phyloP scores from a whole-genome alignment of 805 yeast species.

The Cyberlindnera misumaiensis region DNA sequence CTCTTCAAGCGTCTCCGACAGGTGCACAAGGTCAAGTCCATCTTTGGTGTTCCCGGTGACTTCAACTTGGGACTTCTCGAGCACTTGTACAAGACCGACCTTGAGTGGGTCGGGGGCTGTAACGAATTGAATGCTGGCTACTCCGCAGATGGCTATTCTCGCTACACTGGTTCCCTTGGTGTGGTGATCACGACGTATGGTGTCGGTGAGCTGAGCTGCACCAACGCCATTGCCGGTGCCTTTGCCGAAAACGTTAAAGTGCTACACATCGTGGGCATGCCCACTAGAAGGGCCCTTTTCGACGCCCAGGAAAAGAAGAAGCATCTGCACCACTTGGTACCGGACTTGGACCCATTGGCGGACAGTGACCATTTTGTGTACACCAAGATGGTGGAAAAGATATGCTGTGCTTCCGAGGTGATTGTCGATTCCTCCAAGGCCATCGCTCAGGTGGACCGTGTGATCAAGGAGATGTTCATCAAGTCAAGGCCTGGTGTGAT shows the following conservation, averaged over 20 bases:
- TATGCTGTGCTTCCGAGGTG: slow-evolving; percentile 50
- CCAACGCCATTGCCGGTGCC: slow-evolving; percentile 79
- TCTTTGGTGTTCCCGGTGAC: slow-evolving; percentile 80
- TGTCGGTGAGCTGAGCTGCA: slow-evolving; percentile 82
- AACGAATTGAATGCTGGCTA: slow-evolving; percentile 88
- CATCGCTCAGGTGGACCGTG: slow-evolving; percentile 58
- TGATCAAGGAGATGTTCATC: slow-evolving; percentile 46
- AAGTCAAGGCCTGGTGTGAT: slow-evolving; percentile 77
- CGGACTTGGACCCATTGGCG: slow-evolving; percentile 37
- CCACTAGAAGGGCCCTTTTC: slow-evolving; percentile 25
- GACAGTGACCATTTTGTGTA: slow-evolving; percentile 64
- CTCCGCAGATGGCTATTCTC: slow-evolving; percentile 85
- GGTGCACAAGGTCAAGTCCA: slow-evolving; percentile 46
- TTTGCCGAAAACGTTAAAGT: slow-evolving; percentile 77
- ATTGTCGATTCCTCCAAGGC: slow-evolving; percentile 40
- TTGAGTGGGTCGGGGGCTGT: slow-evolving; percentile 77
- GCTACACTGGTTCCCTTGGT: slow-evolving; percentile 56
- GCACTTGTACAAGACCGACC: slow-evolving; percentile 46
- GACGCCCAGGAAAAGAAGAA: slow-evolving; percentile 20
- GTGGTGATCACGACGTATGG: slow-evolving; percentile 68
- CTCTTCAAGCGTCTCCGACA: slow-evolving; percentile 50
- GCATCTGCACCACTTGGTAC: slow-evolving; percentile 57
- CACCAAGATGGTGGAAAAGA: slow-evolving; percentile 51
- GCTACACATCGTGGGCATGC: slow-evolving; percentile 77
- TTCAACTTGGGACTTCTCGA: slow-evolving; percentile 65